Evolutionary conservation across 1,284 basidiomycete species (phyloP).

Genomic region (Lentinus polychrous): DNA sequence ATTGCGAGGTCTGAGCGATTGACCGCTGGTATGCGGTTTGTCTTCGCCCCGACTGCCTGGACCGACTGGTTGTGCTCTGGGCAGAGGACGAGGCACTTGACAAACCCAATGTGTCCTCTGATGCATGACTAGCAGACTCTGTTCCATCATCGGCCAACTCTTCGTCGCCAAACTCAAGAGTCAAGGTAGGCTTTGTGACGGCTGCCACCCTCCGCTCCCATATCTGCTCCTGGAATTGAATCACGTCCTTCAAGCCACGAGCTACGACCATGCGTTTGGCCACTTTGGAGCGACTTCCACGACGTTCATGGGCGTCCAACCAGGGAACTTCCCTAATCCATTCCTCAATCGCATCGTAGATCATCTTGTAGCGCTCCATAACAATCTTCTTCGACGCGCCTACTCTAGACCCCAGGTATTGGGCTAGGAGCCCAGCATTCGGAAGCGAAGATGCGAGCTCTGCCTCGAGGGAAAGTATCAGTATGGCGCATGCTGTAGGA

Average conservation of each 20-base stretch:
- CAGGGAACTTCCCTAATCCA: conserved; percentile 65
- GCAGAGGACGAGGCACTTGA: conserved; percentile 5
- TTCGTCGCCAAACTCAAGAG: conserved; percentile 28
- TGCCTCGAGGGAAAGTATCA: conserved; percentile 68
- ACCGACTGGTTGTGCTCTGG: not conserved
- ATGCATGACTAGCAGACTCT: conserved; percentile 3
- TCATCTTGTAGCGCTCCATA: conserved; percentile 58
- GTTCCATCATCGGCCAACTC: conserved; percentile 18
- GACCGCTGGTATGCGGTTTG: conserved; percentile 32
- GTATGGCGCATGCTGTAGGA: conserved; percentile 58
- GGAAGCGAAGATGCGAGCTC: conserved; percentile 49
- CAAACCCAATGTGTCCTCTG: conserved; percentile 9
- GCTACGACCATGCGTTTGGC: conserved; percentile 56
- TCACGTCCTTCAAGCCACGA: conserved; percentile 55
- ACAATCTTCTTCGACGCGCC: conserved; percentile 46
- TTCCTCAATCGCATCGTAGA: conserved; percentile 51
- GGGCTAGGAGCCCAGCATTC: conserved; percentile 46
- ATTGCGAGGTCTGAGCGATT: conserved; percentile 41
- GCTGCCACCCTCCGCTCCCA: conserved; percentile 36
- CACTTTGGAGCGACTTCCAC: conserved; percentile 40
- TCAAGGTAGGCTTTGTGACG: conserved; percentile 27
- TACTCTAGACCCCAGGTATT: conserved; percentile 44
- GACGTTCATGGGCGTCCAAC: conserved; percentile 38
- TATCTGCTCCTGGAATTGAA: conserved; percentile 59
- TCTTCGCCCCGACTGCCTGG: conserved; percentile 17